Percentiles rank a stretch among this genome's conserved stretches.
Conservation (phyloP, 306 rosid genomes). For the Luffa aegyptiaca region DNA sequence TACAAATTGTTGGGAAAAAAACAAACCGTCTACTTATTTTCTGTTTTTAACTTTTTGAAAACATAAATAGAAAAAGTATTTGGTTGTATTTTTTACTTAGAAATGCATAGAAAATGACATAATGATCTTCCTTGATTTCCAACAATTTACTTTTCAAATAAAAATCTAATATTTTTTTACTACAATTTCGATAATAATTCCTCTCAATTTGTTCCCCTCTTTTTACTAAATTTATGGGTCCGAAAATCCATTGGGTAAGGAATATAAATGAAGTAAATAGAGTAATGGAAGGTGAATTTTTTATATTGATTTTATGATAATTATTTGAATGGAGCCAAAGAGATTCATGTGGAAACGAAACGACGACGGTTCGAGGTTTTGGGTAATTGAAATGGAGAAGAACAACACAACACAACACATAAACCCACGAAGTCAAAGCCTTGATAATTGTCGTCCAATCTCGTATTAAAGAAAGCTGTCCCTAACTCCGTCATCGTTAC, state of each 20-base stretch:
- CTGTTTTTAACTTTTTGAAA: not conserved
- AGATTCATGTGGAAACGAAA: not conserved
- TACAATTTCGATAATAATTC: not conserved
- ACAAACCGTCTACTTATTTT: not conserved
- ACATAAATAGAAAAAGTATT: too few relatives aligned
- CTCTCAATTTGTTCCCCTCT: not conserved
- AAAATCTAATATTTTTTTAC: not conserved
- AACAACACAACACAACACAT: conserved; percentile 14
- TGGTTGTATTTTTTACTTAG: not conserved
- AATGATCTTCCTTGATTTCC: too few relatives aligned
- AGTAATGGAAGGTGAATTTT: not conserved
- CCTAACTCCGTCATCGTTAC: conserved; percentile 65
- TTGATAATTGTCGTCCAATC: conserved; percentile 46
- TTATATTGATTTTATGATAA: not conserved
- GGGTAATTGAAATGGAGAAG: conserved; percentile 14
- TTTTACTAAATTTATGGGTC: not conserved
- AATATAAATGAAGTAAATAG: not conserved
- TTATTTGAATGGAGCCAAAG: not conserved
- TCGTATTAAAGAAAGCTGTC: conserved; percentile 8
- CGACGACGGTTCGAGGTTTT: not conserved
- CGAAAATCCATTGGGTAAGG: not conserved
- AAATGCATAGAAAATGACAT: not conserved
- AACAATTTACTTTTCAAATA: too few relatives aligned
- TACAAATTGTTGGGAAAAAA: not conserved
- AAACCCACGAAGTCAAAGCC: conserved; percentile 60